Evolutionary conservation across 495 filamentous ascomycete genomes (phyloP).

Genomic region (Podospora australis): DNA sequence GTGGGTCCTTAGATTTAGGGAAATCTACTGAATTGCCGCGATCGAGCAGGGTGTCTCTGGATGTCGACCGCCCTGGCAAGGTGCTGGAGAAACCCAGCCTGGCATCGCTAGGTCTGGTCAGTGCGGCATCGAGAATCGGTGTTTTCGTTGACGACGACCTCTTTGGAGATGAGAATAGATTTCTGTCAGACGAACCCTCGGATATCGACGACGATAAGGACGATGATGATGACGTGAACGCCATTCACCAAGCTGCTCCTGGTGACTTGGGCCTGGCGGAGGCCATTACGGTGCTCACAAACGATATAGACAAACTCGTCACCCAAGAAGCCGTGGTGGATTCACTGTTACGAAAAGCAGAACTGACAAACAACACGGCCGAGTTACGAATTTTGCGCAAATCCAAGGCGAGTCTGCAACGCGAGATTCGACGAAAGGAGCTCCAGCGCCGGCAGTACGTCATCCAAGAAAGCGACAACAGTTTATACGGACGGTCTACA

Average conservation of each 20-base stretch:
- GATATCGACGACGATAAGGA: constrained; percentile 58
- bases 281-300: constrained; percentile 75
- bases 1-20: constrained; percentile 50
- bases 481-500: constrained; percentile 83
- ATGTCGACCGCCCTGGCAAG: constrained; percentile 39
- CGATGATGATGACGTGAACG: constrained; percentile 62
- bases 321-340: constrained; percentile 89
- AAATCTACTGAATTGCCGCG: constrained; percentile 12
- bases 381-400: constrained; percentile 91
- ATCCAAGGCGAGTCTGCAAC: constrained; percentile 84
- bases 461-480: constrained; percentile 96
- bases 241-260: constrained; percentile 89
- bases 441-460: constrained; percentile 96
- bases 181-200: constrained; percentile 77
- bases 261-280: constrained; percentile 92
- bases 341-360: constrained; percentile 86
- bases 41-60: constrained; percentile 49
- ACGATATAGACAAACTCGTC: constrained; percentile 81
- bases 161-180: constrained; percentile 84
- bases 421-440: constrained; percentile 90
- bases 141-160: constrained; percentile 92
- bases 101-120: constrained; percentile 84
- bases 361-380: constrained; percentile 91
- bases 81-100: constrained; percentile 78
- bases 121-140: constrained; percentile 67